Evolutionary conservation across 352 stramenopile species (phyloP), one percentile per base, ranked within the genome.

Genomic region (Pythium pyrilobum): DNA sequence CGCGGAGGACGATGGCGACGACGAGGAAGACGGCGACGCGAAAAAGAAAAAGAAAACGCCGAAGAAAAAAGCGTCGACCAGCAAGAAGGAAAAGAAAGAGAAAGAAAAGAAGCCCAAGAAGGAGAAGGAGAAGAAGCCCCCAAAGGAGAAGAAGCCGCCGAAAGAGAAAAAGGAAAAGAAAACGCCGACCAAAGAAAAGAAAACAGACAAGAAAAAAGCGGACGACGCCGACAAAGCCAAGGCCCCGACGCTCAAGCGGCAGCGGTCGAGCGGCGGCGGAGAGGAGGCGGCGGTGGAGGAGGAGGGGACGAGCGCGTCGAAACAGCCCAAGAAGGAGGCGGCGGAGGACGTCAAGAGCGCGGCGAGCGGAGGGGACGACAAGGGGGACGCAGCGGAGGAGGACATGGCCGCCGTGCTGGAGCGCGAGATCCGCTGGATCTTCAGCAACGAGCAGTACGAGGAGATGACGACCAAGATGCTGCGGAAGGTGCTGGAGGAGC

Each of bases 381-480:
- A 56, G 33, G 33, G 10, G 33, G 11, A 16, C 33, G 33, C 5
- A 16, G 33, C 10, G 33, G 48, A 36, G 0, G 70, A 85, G 24
- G 65, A 62, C 29, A 54, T 93, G 3, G 80, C 64, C 21, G 71
- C 68, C 3, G 45, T 87, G 11, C 56, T 93, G 10, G 83, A 93
- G 50, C 77, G 75, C 29, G 81, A 92, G 56, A 93, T 93, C 45
- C 75, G 78, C 13, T 85, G 77, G 72, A 89, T 93, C 39, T 56
- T 93, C 1, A 62, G 72, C 4, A 90, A 90, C 40, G 87, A 73
- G 42, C 70, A 77, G 31, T 87, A 91, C 47, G 81, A 93, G 25
- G 78, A 89, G 45, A 87, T 93, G 71, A 93, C 83, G 4, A 93
- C 83, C 6, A 87, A 87, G 52, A 93, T 69, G 9, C 72, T 93